Conservation (phyloP, 805 yeast genomes). For the Barnettozyma botsteinii region DNA sequence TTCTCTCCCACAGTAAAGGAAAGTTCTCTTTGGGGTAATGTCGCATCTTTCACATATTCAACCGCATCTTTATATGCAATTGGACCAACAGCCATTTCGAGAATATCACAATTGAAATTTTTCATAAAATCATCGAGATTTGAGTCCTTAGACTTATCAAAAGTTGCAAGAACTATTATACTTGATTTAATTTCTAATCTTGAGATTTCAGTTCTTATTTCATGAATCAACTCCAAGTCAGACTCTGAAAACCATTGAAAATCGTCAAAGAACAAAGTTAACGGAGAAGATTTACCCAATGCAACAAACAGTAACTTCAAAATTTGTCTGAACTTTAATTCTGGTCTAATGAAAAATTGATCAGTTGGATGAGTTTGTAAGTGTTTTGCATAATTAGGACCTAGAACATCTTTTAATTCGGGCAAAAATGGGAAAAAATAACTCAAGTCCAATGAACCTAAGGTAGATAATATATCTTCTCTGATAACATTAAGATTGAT, state of each 20-base stretch:
- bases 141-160: constrained; percentile 12
- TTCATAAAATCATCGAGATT: constrained; percentile 13
- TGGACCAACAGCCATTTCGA: constrained; percentile 18
- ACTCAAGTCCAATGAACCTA: constrained; percentile 35
- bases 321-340: constrained; percentile 36
- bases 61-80: constrained; percentile 5
- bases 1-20: background rate
- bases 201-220: constrained; percentile 24
- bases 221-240: constrained; percentile 25
- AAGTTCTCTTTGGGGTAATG: constrained; percentile 6
- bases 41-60: constrained; percentile 6
- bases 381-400: constrained; percentile 32
- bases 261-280: constrained; percentile 42
- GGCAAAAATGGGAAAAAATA: constrained; percentile 39
- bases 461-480: constrained; percentile 31
- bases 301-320: constrained; percentile 38
- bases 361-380: constrained; percentile 18
- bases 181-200: constrained; percentile 22
- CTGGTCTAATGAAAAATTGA: constrained; percentile 28
- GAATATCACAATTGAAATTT: constrained; percentile 16
- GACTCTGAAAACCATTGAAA: constrained; percentile 37
- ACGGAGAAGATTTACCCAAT: constrained; percentile 33
- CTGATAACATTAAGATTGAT: constrained; percentile 36
- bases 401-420: constrained; percentile 37
- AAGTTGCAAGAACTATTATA: constrained; percentile 25